phyloP scores from a whole-genome alignment of 2,329 filamentous ascomycete species.

The Dactylonectria estremocensis region DNA sequence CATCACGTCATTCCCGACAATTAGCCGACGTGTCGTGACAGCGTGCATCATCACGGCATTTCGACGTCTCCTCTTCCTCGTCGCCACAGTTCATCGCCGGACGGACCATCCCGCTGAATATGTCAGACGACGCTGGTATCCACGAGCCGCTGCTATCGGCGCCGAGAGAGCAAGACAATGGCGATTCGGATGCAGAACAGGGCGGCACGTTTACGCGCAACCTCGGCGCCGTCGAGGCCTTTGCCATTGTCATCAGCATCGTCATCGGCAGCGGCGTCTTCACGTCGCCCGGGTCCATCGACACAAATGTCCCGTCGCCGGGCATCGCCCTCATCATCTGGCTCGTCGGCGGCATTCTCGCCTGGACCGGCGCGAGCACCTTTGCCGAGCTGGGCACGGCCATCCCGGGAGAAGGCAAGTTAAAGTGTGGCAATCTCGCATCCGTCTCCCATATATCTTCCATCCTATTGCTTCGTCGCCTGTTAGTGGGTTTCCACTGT shows the following conservation, averaged over 20 bases:
- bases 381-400: conserved; percentile 76
- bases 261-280: conserved; percentile 78
- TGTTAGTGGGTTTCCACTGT: neutral
- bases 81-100: neutral
- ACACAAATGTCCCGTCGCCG: conserved; percentile 75
- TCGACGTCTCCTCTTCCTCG: neutral
- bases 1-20: conserved; percentile 38
- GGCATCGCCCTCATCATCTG: conserved; percentile 72
- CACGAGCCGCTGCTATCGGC: conserved; percentile 38
- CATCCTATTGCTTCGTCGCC: too few relatives aligned
- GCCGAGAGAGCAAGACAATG: conserved; percentile 18
- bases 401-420: conserved; percentile 71
- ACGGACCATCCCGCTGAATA: neutral
- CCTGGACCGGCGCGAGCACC: conserved; percentile 75
- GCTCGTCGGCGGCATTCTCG: conserved; percentile 73
- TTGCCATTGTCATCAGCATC: conserved; percentile 74
- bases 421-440: conserved; percentile 4
- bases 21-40: conserved; percentile 40
- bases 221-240: conserved; percentile 65
- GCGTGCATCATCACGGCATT: neutral
- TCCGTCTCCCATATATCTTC: neutral
- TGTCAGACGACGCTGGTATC: conserved; percentile 31
- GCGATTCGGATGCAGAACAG: conserved; percentile 16
- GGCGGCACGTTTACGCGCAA: conserved; percentile 58
- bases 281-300: conserved; percentile 74